Conservation (phyloP, 257 asterid species). For the Striga asiatica region DNA sequence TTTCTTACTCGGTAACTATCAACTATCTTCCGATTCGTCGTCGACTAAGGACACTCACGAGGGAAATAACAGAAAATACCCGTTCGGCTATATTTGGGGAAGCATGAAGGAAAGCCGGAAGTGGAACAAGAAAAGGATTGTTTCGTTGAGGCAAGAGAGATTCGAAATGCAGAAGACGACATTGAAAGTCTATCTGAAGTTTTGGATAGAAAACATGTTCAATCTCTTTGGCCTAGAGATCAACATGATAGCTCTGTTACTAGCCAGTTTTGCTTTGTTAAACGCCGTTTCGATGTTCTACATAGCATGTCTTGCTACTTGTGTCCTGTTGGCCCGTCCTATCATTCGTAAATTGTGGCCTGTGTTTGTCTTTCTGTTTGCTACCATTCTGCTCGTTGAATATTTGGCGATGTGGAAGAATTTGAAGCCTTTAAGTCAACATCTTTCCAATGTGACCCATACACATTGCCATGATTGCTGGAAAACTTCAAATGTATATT, state of each 20-base stretch:
- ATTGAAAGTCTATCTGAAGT: slow-evolving; percentile 76
- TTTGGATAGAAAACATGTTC: slow-evolving; percentile 95
- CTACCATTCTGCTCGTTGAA: slow-evolving; percentile 68
- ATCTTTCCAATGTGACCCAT: slow-evolving; percentile 23
- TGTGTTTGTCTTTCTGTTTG: slow-evolving; percentile 56
- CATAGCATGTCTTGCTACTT: slow-evolving; percentile 70
- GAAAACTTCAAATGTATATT: slow-evolving; percentile 50
- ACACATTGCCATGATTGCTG: slow-evolving; percentile 88
- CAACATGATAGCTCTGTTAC: slow-evolving; percentile 72
- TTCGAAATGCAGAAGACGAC: slow-evolving; percentile 79
- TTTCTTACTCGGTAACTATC: slow-evolving; percentile 27
- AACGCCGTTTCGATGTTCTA: slow-evolving; percentile 78
- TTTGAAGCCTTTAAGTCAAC: slow-evolving; percentile 35
- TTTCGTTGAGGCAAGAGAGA: slow-evolving; percentile 77
- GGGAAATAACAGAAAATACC: slow-evolving; percentile 33
- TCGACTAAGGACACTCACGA: slow-evolving; percentile 23
- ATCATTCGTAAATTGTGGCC: slow-evolving; percentile 82
- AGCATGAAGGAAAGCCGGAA: slow-evolving; percentile 74
- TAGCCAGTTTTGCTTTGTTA: slow-evolving; percentile 87
- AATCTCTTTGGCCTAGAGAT: slow-evolving; percentile 97
- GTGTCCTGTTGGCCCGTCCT: slow-evolving; percentile 70
- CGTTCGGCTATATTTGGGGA: slow-evolving; percentile 75
- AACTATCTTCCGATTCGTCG: slow-evolving; percentile 32
- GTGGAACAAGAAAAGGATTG: slow-evolving; percentile 68
- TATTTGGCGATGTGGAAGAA: slow-evolving; percentile 83